phyloP scores from a whole-genome alignment of 345 rosid genomes.

The Turritis glabra region DNA sequence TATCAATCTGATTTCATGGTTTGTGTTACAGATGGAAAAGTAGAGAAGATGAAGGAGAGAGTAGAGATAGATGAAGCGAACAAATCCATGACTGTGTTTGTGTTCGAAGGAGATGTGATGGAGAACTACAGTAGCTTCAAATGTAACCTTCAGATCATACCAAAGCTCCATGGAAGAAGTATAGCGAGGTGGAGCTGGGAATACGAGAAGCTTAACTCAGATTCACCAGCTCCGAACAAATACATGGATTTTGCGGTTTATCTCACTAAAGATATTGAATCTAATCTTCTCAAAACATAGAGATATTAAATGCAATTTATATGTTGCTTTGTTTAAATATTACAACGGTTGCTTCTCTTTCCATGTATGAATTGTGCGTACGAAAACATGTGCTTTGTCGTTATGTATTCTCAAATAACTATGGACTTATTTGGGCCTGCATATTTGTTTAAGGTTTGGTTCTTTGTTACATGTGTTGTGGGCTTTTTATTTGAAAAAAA shows the following conservation, averaged over 20 bases:
- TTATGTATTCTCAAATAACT: background rate
- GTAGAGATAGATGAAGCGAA: conserved; percentile 24
- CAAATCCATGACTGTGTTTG: conserved; percentile 26
- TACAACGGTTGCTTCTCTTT: background rate
- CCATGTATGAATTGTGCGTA: conserved; percentile 8
- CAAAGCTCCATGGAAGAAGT: conserved; percentile 23
- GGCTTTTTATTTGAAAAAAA: background rate
- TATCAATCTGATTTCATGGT: background rate
- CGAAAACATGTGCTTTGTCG: background rate
- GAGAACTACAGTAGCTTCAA: conserved; percentile 26
- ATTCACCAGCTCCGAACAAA: conserved; percentile 27
- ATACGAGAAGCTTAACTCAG: conserved; percentile 29
- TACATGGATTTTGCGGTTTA: conserved; percentile 22
- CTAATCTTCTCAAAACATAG: conserved; percentile 29
- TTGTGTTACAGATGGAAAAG: conserved; percentile 31
- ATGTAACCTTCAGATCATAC: conserved; percentile 25
- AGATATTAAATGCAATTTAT: background rate
- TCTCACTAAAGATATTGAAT: conserved; percentile 30
- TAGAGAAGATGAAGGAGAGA: conserved; percentile 36
- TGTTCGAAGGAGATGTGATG: conserved; percentile 32
- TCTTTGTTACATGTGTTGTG: background rate
- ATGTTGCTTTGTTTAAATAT: background rate
- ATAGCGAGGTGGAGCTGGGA: conserved; percentile 35
- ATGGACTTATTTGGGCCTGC: background rate
- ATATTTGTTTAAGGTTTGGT: too few relatives aligned